Base-by-base conservation (phyloP, 140 eudicot genomes). In the Flaveria floridana region DNA sequence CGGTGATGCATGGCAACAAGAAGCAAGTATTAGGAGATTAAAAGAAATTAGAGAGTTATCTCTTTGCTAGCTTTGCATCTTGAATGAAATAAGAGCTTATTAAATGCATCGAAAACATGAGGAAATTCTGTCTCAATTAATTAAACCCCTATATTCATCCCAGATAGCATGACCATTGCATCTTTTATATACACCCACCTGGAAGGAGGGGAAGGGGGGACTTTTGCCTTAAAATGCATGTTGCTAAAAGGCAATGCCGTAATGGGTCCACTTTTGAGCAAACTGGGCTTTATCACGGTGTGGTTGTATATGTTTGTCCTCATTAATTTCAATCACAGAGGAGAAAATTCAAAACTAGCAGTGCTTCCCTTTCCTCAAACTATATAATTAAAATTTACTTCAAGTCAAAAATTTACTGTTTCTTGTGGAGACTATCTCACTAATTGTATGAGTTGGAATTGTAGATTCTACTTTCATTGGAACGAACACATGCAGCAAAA, bases 31-130 rank as follows among this genome's bases (percentile, higher is more conserved):
- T 39, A 57, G 26, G 34, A 61, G 37, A 26, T 48, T 46, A 5
- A 62, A 59, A n/a, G 10, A 23, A 61, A 42, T 8, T 1, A 10
- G 58, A 73, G 16, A 70, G 50, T 63, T 73, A 74, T 62, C 63
- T 46, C 71, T 39, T 41, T 25, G 70, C 78, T 10, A 62, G 42
- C 48, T 30, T 55, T 30, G 34, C 65, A 53, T 71, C 65, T 34
- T 61, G 37, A 71, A 53, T 28, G 65, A 39, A 12, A 20, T 39
- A 56, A 56, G 55, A 70, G 48, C 20, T 70, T 41, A 72, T 34
- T 16, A 52, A 34, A 56, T 34, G 21, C 68, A 72, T 21, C 39
- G 55, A 37, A 15, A 34, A 72, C 19, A 55, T 3, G 53, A 14
- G 14, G 21, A 8, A 70, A n/a, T 9, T 26, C 10, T 72, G 76